Conservation (phyloP, 2,329 filamentous ascomycete genomes). For the Colletotrichum truncatum region DNA sequence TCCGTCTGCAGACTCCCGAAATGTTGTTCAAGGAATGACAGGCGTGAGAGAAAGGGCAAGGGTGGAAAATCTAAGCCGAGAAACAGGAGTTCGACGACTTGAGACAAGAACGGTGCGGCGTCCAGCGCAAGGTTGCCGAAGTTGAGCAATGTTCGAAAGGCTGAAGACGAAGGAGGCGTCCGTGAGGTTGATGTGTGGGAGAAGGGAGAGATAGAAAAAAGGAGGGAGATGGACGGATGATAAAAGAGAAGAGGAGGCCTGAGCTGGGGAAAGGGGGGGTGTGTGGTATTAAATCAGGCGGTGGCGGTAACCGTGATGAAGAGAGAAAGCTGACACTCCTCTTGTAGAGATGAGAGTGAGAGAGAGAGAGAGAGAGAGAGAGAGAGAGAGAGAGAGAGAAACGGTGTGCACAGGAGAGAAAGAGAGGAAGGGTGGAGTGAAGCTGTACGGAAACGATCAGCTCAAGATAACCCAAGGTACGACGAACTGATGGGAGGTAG, state of each 20-base stretch:
- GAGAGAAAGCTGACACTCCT: slow-evolving; percentile 17
- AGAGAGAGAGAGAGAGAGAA: neutral
- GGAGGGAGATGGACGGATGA: slow-evolving; percentile 15
- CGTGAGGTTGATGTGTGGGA: slow-evolving; percentile 1
- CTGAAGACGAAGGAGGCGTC: slow-evolving; percentile 18
- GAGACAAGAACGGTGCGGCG: slow-evolving; percentile 31
- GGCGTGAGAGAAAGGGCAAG: neutral
- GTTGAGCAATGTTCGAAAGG: slow-evolving; percentile 24
- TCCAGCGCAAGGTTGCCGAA: slow-evolving; percentile 32
- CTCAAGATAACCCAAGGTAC: slow-evolving; percentile 32
- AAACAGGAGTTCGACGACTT: slow-evolving; percentile 22
- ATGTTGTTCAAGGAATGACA: slow-evolving; percentile 21
- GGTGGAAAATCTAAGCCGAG: slow-evolving; percentile 12
- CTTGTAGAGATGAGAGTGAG: neutral
- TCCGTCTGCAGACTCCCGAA: slow-evolving; percentile 21
- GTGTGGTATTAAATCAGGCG: slow-evolving; percentile 28
- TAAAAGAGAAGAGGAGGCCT: slow-evolving; percentile 24
- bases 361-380: neutral
- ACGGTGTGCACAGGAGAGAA: neutral
- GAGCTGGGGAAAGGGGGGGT: slow-evolving; percentile 24
- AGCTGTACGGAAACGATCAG: slow-evolving; percentile 30
- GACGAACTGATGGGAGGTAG: slow-evolving; percentile 30
- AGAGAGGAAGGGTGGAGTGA: slow-evolving; percentile 14
- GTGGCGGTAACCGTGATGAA: slow-evolving; percentile 24
- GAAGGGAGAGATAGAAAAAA: neutral